Evolutionary conservation across 371 early-diverging fungal species (phyloP).

Genomic region (Mucor sp.): DNA sequence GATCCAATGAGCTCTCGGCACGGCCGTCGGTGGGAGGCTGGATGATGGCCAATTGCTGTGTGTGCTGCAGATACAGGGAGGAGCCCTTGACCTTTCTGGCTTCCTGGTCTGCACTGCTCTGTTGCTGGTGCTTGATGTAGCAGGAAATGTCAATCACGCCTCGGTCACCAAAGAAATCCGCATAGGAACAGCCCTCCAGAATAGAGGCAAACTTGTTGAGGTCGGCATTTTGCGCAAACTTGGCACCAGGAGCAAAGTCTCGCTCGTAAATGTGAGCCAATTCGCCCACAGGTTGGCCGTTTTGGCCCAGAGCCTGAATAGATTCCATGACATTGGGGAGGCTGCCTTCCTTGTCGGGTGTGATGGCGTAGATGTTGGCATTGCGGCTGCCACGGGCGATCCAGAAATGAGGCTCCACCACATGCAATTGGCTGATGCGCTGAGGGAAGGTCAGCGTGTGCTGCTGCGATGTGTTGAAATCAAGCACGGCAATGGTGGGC

Average conservation of each 20-base stretch:
- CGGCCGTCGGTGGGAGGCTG: conserved; percentile 60
- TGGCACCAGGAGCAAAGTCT: conserved; percentile 25
- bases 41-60: conserved; percentile 63
- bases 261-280: conserved; percentile 28
- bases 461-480: conserved; percentile 62
- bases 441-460: conserved; percentile 51
- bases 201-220: conserved; percentile 30
- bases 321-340: conserved; percentile 36
- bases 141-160: conserved; percentile 24
- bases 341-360: conserved; percentile 21
- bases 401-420: conserved; percentile 58
- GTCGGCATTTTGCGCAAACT: conserved; percentile 24
- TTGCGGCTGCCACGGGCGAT: conserved; percentile 60
- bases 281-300: conserved; percentile 35
- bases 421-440: conserved; percentile 50
- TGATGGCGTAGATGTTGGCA: conserved; percentile 44
- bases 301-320: conserved; percentile 39
- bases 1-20: conserved; percentile 63
- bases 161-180: conserved; percentile 25
- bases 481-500: conserved; percentile 57
- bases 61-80: conserved; percentile 45
- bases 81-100: conserved; percentile 48
- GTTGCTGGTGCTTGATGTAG: conserved; percentile 26
- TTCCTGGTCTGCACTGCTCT: not conserved
- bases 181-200: conserved; percentile 29